These are phyloP conservation scores for Penicillium odoratum DNA, from an alignment of 495 filamentous ascomycete genomes.

Conservation along the genomic window DNA sequence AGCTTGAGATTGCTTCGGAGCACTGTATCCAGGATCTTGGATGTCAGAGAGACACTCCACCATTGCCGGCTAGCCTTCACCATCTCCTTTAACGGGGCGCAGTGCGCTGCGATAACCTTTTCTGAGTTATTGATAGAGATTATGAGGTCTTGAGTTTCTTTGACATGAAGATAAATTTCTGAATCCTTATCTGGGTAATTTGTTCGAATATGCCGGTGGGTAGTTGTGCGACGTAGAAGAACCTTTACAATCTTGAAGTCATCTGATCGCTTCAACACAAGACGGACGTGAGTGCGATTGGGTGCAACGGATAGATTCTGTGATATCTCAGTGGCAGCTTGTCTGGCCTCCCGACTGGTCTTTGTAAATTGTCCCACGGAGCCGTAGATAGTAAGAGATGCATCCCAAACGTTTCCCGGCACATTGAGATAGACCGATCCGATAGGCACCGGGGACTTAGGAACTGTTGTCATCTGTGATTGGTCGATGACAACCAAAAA, in stretches of 20 bases:
- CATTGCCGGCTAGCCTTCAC: slow-evolving; percentile 36
- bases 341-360: slow-evolving; percentile 19
- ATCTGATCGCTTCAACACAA: slow-evolving; percentile 18
- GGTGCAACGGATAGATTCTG: slow-evolving; percentile 37
- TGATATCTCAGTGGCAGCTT: slow-evolving; percentile 27
- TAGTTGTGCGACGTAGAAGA: slow-evolving; percentile 34
- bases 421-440: slow-evolving; percentile 44
- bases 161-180: slow-evolving; percentile 36
- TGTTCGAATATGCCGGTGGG: slow-evolving; percentile 21
- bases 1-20: background rate
- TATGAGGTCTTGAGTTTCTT: slow-evolving; percentile 43
- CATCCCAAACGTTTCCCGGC: slow-evolving; percentile 49
- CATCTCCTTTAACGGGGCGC: slow-evolving; percentile 28
- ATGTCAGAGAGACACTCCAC: slow-evolving; percentile 33
- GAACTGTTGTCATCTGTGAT: slow-evolving; percentile 17
- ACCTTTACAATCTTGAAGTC: slow-evolving; percentile 29
- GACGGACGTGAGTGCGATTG: slow-evolving; percentile 16
- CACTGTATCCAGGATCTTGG: background rate
- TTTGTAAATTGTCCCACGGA: slow-evolving; percentile 9
- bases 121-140: slow-evolving; percentile 13
- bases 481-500: slow-evolving; percentile 55
- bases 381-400: slow-evolving; percentile 31
- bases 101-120: slow-evolving; percentile 24
- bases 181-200: slow-evolving; percentile 15
- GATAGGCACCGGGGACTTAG: slow-evolving; percentile 8